These are phyloP conservation scores for Tylopilus felleus DNA, from an alignment of 768 basidiomycete species.

Conservation along the genomic window DNA sequence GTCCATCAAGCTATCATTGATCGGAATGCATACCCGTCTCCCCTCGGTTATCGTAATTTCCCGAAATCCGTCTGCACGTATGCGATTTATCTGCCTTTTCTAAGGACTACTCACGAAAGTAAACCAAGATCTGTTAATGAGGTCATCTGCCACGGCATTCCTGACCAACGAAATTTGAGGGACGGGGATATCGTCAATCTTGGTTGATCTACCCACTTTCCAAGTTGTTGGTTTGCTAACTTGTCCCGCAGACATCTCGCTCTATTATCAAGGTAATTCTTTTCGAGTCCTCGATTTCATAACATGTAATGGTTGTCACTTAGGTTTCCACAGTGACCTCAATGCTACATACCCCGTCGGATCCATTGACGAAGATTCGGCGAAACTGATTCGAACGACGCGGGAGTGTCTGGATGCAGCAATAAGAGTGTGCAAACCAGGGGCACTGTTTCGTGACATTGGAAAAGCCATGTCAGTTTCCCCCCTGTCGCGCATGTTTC, in stretches of 20 bases:
- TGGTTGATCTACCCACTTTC: conserved; percentile 43
- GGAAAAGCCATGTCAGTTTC: conserved; percentile 80
- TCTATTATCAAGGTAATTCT: conserved; percentile 69
- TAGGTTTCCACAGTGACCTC: conserved; percentile 89
- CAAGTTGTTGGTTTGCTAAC: conserved; percentile 16
- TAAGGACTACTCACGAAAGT: background rate
- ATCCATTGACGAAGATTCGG: conserved; percentile 76
- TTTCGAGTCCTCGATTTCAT: conserved; percentile 1
- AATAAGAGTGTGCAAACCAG: conserved; percentile 92
- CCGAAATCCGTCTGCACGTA: conserved; percentile 98
- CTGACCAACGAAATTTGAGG: conserved; percentile 75
- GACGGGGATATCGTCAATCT: conserved; percentile 98
- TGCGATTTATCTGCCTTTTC: conserved; percentile 31
- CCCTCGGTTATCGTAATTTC: conserved; percentile 85
- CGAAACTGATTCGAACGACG: conserved; percentile 77
- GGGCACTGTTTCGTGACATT: conserved; percentile 82
- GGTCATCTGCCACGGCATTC: conserved; percentile 96
- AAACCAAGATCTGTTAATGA: conserved; percentile 81
- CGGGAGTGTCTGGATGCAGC: conserved; percentile 84
- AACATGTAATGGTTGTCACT: background rate
- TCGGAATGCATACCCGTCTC: conserved; percentile 89
- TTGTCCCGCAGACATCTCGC: conserved; percentile 57
- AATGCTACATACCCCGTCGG: conserved; percentile 94
- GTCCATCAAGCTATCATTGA: conserved; percentile 91
- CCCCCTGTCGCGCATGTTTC: conserved; percentile 10